phyloP scores from a whole-genome alignment of 345 rosid genomes.

The Brassica nigra region DNA sequence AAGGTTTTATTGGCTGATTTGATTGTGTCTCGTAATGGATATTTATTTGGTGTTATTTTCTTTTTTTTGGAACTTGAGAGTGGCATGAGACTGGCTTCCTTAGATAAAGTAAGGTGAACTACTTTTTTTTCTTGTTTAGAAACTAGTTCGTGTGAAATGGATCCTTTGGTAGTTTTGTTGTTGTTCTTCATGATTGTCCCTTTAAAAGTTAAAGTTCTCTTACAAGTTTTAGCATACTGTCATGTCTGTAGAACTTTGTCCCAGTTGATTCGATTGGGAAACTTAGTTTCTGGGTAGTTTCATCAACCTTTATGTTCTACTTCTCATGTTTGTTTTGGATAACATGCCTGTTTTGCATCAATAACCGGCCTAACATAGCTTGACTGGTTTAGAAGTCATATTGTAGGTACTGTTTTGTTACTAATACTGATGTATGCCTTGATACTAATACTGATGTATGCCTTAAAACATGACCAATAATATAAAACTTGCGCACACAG shows the following conservation, averaged over 20 bases:
- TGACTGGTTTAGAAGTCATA: neutral
- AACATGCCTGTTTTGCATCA: neutral
- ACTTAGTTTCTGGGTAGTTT: neutral
- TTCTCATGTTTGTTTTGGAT: neutral
- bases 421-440: neutral
- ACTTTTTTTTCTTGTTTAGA: slow-evolving; percentile 10
- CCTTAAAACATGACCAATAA: neutral
- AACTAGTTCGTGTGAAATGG: slow-evolving; percentile 25
- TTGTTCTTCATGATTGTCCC: slow-evolving; percentile 12
- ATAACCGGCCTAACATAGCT: neutral
- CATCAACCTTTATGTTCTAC: neutral
- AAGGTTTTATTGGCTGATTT: neutral
- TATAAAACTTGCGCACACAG: neutral
- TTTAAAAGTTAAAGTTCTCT: neutral
- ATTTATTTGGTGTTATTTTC: slow-evolving; percentile 21
- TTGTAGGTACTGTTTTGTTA: neutral
- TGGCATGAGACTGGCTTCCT: slow-evolving; percentile 11
- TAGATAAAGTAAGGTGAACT: slow-evolving; percentile 10
- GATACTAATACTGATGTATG: neutral
- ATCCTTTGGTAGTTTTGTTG: slow-evolving; percentile 4
- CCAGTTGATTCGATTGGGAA: neutral
- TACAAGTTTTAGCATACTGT: neutral
- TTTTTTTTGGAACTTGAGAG: slow-evolving; percentile 21
- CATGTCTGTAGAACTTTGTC: neutral
- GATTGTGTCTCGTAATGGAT: slow-evolving; percentile 17